Evolutionary conservation across 2,329 filamentous ascomycete species (phyloP), one percentile per base, ranked within the genome.

Genomic region (Cladorrhinum sp.): DNA sequence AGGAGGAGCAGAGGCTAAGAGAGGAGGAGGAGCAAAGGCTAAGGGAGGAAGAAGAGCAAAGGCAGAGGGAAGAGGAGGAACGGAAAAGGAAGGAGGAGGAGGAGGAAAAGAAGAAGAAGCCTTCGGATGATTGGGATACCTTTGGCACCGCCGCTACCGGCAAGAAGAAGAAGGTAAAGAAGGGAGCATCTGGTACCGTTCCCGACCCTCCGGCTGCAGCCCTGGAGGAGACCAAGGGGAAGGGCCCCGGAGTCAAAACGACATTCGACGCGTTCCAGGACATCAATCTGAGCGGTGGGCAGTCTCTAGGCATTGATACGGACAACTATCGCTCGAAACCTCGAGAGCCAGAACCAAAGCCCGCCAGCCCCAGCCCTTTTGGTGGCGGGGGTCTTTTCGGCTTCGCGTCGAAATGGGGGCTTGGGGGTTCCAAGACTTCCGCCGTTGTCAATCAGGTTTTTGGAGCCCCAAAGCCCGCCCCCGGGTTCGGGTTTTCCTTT

Each of bases 261-360:
- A 79, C 79, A 53, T 75, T 80, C 49, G 81, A 83, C 59, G 75
- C 80, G n/a, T 90, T 91, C 66, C 81, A 89, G 50, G 87, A 91
- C 26, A 85, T 92, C 65, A 89, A 85, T 68, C 73, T 91, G 24
- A 82, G 86, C 65, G 86, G 88, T 59, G 79, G 76, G n/a, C 83
- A 85, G 1, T 82, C 84, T 59, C 70, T 86, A 5, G 83, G 86
- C 63, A 70, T 86, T 14, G 42, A 46, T 46, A 20, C 12, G 3
- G 42, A 46, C 10, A 81, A 78, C 62, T 80, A 86, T 67, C 81
- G 80, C 55, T 71, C 76, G n/a, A 74, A 20, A 46, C 42, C 42
- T 2, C 42, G 42, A 8, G 42, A 12, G 69, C 58, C 60, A 54
- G 42, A 46, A 46, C 42, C 42, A 18, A 21, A 46, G 12, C 33